Base-by-base conservation (phyloP, 176 grass and related monocot genomes). In the Calamus simplicifolius region DNA sequence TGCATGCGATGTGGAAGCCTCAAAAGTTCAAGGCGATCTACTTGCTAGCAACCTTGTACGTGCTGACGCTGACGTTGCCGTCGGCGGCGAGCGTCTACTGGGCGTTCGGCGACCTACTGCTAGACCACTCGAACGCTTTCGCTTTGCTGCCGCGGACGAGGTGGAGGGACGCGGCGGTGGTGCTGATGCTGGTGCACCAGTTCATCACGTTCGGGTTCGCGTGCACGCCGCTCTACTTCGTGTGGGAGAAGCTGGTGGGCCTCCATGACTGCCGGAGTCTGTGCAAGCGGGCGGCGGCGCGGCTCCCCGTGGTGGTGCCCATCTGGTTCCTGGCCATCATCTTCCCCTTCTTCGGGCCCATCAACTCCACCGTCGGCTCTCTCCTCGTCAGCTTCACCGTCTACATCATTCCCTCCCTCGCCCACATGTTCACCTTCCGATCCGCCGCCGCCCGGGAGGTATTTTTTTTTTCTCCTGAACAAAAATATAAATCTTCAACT, bases 201-300 rank as follows among this genome's bases (percentile, higher is more conserved):
- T 83, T 98, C 79, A 98, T 98, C 88, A 98, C 93, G 52, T 98
- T 98, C 81, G 93, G 93, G 35, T 98, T 98, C 81, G 93, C 93
- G 0, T 98, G 93, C 70, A 98, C 93, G 19, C 93, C 93, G 31
- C 84, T 98, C 58, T 98, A 93, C 81, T 92, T 98, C 64, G 88
- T 98, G 3, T 98, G 94, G 94, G 94, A 98, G 76, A 98, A 98
- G 94, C 72, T 79, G 77, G 79, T 98, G 77, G 88, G 94, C 43
- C 73, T 98, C 6, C 94, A 98, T 61, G 88, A 98, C 76, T 98
- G 94, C 84, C 88, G 76, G 51, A 98, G 94, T 79, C 62, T 98
- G 28, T 98, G 88, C 87, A 92, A 80, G 75, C 78, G 94, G 25
- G 94, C 94, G 64, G 88, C 88, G 56, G 88, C 88, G 0, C 56